These are phyloP conservation scores for Fragosphaeria purpurea DNA, from an alignment of 2,329 filamentous ascomycete genomes.

Conservation along the genomic window DNA sequence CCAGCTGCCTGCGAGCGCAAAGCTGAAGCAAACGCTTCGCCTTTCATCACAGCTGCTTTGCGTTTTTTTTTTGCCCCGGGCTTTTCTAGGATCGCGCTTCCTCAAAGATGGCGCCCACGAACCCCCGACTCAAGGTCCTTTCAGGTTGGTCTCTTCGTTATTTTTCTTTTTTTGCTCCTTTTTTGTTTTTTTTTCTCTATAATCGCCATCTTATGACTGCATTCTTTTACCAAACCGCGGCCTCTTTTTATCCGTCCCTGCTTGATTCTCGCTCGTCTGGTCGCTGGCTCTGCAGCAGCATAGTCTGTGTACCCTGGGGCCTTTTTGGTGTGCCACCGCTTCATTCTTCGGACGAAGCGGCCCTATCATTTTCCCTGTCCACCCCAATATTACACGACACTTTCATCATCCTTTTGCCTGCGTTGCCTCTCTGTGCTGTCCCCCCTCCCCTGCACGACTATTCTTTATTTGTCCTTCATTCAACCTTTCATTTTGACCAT, in stretches of 20 bases:
- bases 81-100: background rate
- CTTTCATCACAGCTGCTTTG: background rate
- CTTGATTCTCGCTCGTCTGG: too few species aligned
- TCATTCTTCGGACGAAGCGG: slow-evolving; percentile 16
- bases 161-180: slow-evolving; percentile 10
- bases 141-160: slow-evolving; percentile 41
- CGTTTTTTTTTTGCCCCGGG: background rate
- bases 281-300: too few species aligned
- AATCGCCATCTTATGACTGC: background rate
- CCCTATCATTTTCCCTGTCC: slow-evolving; percentile 10
- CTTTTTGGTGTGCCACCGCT: slow-evolving; percentile 13
- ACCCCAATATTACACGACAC: slow-evolving; percentile 7
- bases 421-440: background rate
- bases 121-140: slow-evolving; percentile 50
- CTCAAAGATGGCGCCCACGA: slow-evolving; percentile 45
- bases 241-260: background rate
- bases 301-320: slow-evolving; percentile 2
- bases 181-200: slow-evolving; percentile 12
- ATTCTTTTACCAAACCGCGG: background rate
- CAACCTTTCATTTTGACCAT: too few species aligned
- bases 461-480: too few species aligned
- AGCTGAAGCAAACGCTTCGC: background rate
- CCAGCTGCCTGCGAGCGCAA: background rate
- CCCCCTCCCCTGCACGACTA: too few species aligned
- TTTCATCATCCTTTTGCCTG: slow-evolving; percentile 3